Percentiles rank a stretch among this genome's conserved stretches.
phyloP scores from a whole-genome alignment of 352 stramenopile genomes.

The Pythium brassicae region DNA sequence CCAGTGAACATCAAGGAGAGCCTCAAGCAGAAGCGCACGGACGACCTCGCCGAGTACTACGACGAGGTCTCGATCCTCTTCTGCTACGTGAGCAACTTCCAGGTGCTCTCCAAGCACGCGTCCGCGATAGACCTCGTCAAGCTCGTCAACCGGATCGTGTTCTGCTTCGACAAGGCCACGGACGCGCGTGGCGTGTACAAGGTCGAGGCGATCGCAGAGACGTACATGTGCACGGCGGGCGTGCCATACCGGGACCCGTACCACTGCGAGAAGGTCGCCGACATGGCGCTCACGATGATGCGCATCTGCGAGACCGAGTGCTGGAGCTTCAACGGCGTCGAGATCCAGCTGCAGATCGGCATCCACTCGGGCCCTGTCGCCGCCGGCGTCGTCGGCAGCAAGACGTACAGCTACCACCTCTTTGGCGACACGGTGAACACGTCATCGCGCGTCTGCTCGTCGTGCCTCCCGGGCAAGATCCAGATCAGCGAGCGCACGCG shows the following conservation, averaged over 20 bases:
- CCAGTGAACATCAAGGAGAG: conserved; percentile 74
- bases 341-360: conserved; percentile 80
- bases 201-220: conserved; percentile 83
- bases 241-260: conserved; percentile 61
- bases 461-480: conserved; percentile 50
- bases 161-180: conserved; percentile 78
- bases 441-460: conserved; percentile 77
- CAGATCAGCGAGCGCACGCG: conserved; percentile 60
- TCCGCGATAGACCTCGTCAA: conserved; percentile 76
- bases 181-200: conserved; percentile 78
- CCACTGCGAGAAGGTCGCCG: conserved; percentile 66
- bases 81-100: conserved; percentile 82
- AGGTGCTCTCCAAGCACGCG: conserved; percentile 54
- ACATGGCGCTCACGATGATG: conserved; percentile 79
- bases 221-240: conserved; percentile 77
- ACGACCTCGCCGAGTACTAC: conserved; percentile 64
- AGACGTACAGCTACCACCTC: conserved; percentile 81
- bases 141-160: conserved; percentile 85
- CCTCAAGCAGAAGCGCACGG: conserved; percentile 63
- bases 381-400: conserved; percentile 76
- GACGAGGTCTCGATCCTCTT: conserved; percentile 83
- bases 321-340: conserved; percentile 64
- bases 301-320: conserved; percentile 60
- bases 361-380: conserved; percentile 80
- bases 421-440: conserved; percentile 86